Percentiles rank a stretch among this genome's conserved stretches.
These are phyloP conservation scores for Fremontodendron californicum DNA, from an alignment of 345 rosid genomes.

Conservation along the genomic window DNA sequence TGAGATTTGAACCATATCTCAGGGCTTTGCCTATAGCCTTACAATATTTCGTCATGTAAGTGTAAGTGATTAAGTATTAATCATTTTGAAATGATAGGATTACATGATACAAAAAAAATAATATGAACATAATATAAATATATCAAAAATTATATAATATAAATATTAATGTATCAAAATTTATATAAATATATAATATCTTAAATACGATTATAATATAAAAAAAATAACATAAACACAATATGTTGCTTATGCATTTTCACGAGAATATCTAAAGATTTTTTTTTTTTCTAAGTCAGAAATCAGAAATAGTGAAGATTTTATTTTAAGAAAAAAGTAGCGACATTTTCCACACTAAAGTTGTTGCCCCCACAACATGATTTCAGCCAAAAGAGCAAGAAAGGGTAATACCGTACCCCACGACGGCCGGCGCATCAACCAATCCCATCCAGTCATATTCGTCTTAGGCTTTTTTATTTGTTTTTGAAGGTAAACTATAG, in stretches of 20 bases:
- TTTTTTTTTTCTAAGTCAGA: no score
- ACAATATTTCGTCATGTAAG: neutral
- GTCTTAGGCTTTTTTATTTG: neutral
- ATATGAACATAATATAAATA: no score
- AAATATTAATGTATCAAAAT: no score
- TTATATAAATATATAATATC: no score
- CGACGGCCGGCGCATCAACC: neutral
- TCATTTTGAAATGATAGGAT: no score
- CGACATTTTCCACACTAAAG: constrained; percentile 5
- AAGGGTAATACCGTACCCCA: neutral
- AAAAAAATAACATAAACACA: no score
- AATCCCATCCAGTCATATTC: neutral
- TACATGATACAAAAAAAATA: no score
- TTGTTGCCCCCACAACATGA: neutral
- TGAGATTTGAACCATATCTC: constrained; percentile 14
- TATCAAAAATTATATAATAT: no score
- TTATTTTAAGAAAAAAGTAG: neutral
- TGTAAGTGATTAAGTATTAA: no score
- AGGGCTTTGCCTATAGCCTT: constrained; percentile 7
- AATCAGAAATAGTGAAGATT: neutral
- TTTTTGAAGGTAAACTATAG: neutral
- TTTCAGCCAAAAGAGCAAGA: neutral
- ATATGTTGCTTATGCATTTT: neutral
- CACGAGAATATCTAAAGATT: no score
- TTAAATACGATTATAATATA: no score